A percentile compares a stretch with the other conserved stretches of the same genome.
Conservation (phyloP, 129 eudicot genomes). For the Flaveria linearis region DNA sequence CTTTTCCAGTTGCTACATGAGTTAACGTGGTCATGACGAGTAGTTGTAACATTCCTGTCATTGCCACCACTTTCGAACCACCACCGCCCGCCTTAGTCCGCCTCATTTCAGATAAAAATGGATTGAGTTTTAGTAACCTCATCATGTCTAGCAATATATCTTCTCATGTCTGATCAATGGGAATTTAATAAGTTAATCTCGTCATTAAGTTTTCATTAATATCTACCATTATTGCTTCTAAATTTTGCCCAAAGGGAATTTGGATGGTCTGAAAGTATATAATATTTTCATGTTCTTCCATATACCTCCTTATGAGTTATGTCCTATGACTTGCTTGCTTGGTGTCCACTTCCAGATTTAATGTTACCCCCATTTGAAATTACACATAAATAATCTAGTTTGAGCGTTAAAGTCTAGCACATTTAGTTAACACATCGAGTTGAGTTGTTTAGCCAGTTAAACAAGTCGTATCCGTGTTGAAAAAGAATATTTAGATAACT, state of each 20-base stretch:
- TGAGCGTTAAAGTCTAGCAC: too few species aligned
- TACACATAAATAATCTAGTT: too few species aligned
- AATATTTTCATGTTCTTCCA: background rate
- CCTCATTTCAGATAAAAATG: conserved; percentile 7
- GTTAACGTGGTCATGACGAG: conserved; percentile 6
- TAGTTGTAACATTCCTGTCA: conserved; percentile 1
- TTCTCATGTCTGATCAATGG: conserved; percentile 13
- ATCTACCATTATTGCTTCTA: conserved; percentile 20
- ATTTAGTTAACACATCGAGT: too few species aligned
- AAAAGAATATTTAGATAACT: too few species aligned
- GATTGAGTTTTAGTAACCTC: conserved; percentile 4
- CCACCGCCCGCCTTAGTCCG: conserved; percentile 10
- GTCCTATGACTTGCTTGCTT: too few species aligned
- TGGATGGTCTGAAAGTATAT: conserved; percentile 9
- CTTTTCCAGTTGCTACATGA: conserved; percentile 25
- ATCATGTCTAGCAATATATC: conserved; percentile 17
- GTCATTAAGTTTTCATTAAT: conserved; percentile 27
- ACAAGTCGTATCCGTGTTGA: too few species aligned
- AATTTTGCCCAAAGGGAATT: conserved; percentile 27
- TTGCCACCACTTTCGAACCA: background rate
- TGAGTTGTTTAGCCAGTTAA: too few species aligned
- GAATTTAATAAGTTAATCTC: background rate
- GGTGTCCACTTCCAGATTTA: too few species aligned
- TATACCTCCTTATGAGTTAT: too few species aligned
- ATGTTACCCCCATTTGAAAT: too few species aligned